Percentiles rank a stretch among this genome's conserved stretches.
These are phyloP conservation scores for Neurospora sp. DNA, from an alignment of 495 filamentous ascomycete species.

Conservation along the genomic window DNA sequence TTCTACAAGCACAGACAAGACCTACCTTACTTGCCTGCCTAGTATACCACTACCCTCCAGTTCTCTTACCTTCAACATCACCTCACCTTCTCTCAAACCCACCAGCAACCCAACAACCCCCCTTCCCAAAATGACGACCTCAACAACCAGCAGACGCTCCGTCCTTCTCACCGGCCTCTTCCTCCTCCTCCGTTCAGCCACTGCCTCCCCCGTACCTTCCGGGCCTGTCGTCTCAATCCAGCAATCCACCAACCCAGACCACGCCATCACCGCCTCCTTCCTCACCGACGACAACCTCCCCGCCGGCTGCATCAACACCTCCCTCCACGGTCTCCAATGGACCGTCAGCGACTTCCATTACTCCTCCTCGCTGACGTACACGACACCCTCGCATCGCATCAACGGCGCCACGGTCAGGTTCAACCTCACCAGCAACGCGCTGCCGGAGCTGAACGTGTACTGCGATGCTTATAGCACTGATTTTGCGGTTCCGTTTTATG, in stretches of 20 bases:
- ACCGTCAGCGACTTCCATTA: constrained; percentile 5
- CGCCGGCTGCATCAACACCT: constrained; percentile 1
- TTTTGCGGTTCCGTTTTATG: background rate
- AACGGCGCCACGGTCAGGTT: constrained; percentile 6
- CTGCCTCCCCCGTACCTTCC: background rate
- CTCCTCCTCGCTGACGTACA: constrained; percentile 4
- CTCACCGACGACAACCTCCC: background rate
- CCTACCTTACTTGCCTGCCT: background rate
- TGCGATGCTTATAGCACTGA: background rate
- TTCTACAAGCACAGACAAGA: background rate
- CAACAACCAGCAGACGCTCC: background rate
- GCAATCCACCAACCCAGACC: background rate
- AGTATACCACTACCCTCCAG: background rate
- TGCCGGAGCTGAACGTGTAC: background rate
- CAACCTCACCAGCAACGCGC: constrained; percentile 11
- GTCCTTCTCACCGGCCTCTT: background rate
- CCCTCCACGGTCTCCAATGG: constrained; percentile 2
- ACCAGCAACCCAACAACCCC: background rate
- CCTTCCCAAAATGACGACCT: background rate
- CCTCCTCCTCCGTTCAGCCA: background rate
- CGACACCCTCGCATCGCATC: constrained; percentile 4
- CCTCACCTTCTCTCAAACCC: background rate
- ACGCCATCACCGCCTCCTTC: background rate
- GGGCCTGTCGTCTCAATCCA: background rate
- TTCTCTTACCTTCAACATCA: background rate